Percentiles rank a stretch among this genome's conserved stretches.
These are phyloP conservation scores for Suillus ampliporus DNA, from an alignment of 768 basidiomycete species.

Conservation along the genomic window DNA sequence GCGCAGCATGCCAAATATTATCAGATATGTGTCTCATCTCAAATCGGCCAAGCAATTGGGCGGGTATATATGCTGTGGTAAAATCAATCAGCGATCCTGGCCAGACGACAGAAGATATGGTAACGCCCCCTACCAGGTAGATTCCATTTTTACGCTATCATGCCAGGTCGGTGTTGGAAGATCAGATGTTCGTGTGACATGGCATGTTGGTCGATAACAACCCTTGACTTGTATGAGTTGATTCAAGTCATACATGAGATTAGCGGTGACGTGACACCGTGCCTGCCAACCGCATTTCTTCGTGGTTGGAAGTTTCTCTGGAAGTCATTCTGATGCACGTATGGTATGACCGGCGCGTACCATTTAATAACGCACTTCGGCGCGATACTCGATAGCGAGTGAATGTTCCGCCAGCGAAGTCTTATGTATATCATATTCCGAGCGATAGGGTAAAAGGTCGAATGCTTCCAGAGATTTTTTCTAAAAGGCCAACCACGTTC, in stretches of 20 bases:
- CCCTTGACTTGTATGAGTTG: not conserved
- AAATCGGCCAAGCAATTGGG: not conserved
- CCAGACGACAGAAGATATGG: not conserved
- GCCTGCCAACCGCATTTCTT: not conserved
- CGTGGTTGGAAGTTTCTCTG: not conserved
- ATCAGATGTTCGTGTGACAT: not conserved
- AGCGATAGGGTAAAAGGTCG: not conserved
- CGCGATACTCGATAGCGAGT: not conserved
- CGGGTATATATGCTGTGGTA: not conserved
- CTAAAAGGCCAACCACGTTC: not conserved
- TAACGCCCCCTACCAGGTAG: not conserved
- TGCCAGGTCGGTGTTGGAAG: not conserved
- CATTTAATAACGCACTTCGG: conserved; percentile 6
- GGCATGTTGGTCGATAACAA: not conserved
- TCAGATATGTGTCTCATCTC: not conserved
- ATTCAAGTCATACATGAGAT: not conserved
- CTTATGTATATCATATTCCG: not conserved
- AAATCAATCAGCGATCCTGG: not conserved
- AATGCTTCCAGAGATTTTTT: not conserved
- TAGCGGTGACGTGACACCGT: conserved; percentile 2
- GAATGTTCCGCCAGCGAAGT: not conserved
- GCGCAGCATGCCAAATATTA: not conserved
- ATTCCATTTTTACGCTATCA: not conserved
- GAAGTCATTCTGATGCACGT: not conserved
- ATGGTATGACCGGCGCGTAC: not conserved